Base-by-base conservation (phyloP, 495 filamentous ascomycete genomes). In the Annulohypoxylon nitens region DNA sequence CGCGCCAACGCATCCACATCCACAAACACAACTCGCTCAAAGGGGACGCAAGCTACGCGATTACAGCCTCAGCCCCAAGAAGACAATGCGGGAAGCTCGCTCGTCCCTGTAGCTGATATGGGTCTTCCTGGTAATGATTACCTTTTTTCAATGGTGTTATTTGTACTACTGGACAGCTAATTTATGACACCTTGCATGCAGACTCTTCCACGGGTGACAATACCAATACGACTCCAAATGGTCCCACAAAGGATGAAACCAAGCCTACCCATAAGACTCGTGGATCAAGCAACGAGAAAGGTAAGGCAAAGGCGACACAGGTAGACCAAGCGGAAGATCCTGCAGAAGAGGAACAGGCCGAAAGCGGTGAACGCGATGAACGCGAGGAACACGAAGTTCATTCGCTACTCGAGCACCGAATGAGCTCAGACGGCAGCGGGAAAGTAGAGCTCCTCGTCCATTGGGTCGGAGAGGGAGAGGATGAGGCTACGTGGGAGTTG, bases 401-500 rank as follows among this genome's bases (percentile, higher is more conserved):
- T 3, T 60, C 51, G 11, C 61, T 79, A 10, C 58, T 79, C 20
- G 6, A 64, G 10, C 75, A 79, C 18, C 64, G 77, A 18, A 77
- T 79, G 75, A 58, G 61, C 2, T 8, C 20, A 18, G 73, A 74
- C 39, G 8, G 37, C 11, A 76, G 64, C 36, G 76, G 76, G n/a
- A 59, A 50, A 11, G 75, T 79, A 26, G 72, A 79, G 50, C 48
- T 79, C 8, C 65, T 77, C 3, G 70, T 79, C 30, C 75, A 70
- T 9, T 79, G 77, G 77, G 70, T 3, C 4, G 75, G 70, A 30
- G 75, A 79, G 59, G 33, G 25, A 9, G 54, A 74, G 65, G 57
- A 75, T 25, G 67, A 77, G 1, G 75, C 75, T 2, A 75, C 77
- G 1, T 79, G 77, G 77, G 77, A 77, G 12, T 3, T 36, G 9